Percentiles rank a stretch among this genome's conserved stretches.
phyloP scores from a whole-genome alignment of 2,329 filamentous ascomycete species.

The Pseudogymnoascus sp. region DNA sequence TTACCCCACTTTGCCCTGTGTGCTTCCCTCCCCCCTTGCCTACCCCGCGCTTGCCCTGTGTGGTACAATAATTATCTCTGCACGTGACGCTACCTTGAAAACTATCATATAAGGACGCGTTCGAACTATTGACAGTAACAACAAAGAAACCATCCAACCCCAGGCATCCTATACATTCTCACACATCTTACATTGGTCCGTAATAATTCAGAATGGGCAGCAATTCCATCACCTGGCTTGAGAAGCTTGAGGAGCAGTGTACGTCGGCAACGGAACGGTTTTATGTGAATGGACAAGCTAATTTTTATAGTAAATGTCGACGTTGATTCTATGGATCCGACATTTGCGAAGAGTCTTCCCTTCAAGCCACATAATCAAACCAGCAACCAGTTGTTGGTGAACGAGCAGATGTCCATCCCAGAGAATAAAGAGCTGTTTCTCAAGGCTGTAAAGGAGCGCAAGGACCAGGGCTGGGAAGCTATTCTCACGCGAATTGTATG shows the following conservation, averaged over 20 bases:
- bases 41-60: not conserved
- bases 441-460: constrained; percentile 35
- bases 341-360: constrained; percentile 37
- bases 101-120: not conserved
- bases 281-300: not conserved
- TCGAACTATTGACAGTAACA: not conserved
- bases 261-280: constrained; percentile 11
- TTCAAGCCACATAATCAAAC: constrained; percentile 41
- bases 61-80: not conserved
- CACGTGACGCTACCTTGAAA: not conserved
- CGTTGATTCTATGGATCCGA: constrained; percentile 44
- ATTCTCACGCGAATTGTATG: constrained; percentile 39
- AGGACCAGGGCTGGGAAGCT: constrained; percentile 38
- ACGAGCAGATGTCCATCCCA: constrained; percentile 36
- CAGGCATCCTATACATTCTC: not conserved
- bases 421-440: constrained; percentile 37
- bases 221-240: constrained; percentile 31
- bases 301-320: constrained; percentile 38
- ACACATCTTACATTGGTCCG: not conserved
- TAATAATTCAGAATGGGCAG: constrained; percentile 16
- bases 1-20: constrained; percentile 8
- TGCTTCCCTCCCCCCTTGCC: not conserved
- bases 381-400: constrained; percentile 42
- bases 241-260: constrained; percentile 36
- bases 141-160: not conserved